A percentile compares a stretch with the other conserved stretches of the same genome.
These are phyloP conservation scores for Jatropha multifida DNA, from an alignment of 441 rosid genomes.

Conservation along the genomic window DNA sequence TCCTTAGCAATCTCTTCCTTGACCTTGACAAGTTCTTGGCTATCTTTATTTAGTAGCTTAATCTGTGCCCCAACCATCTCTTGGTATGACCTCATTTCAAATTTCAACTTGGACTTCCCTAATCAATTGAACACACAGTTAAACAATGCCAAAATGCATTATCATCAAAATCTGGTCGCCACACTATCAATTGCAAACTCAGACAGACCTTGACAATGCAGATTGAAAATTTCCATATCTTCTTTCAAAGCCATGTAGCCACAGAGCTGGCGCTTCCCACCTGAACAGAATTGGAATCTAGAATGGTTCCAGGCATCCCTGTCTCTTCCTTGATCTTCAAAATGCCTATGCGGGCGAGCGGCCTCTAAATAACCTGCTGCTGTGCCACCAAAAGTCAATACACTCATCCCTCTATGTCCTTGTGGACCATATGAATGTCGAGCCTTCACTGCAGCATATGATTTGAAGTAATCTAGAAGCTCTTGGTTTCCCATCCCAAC, in stretches of 20 bases:
- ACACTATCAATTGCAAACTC: too few species aligned
- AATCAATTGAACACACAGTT: background rate
- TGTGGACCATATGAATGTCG: conserved; percentile 44
- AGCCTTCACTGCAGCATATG: conserved; percentile 37
- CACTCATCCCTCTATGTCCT: conserved; percentile 46
- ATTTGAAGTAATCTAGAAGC: conserved; percentile 34
- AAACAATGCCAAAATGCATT: background rate
- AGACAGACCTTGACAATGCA: conserved; percentile 29
- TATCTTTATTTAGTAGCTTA: conserved; percentile 59
- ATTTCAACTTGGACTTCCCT: conserved; percentile 24
- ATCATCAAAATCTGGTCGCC: background rate
- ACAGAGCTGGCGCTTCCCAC: conserved; percentile 39
- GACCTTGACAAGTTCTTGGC: conserved; percentile 48
- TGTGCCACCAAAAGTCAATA: conserved; percentile 32
- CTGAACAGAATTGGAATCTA: conserved; percentile 16
- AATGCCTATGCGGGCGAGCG: conserved; percentile 35
- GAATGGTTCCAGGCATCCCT: conserved; percentile 33
- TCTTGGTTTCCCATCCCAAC: conserved; percentile 46
- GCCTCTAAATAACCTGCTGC: conserved; percentile 40
- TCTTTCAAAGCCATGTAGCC: conserved; percentile 38
- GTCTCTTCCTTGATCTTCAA: conserved; percentile 37
- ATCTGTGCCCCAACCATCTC: conserved; percentile 62
- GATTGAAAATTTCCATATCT: conserved; percentile 35
- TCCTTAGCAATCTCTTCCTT: conserved; percentile 39
- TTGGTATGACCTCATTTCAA: conserved; percentile 48